These are phyloP conservation scores for Candida multigemmis DNA, from an alignment of 805 yeast species.

Conservation along the genomic window DNA sequence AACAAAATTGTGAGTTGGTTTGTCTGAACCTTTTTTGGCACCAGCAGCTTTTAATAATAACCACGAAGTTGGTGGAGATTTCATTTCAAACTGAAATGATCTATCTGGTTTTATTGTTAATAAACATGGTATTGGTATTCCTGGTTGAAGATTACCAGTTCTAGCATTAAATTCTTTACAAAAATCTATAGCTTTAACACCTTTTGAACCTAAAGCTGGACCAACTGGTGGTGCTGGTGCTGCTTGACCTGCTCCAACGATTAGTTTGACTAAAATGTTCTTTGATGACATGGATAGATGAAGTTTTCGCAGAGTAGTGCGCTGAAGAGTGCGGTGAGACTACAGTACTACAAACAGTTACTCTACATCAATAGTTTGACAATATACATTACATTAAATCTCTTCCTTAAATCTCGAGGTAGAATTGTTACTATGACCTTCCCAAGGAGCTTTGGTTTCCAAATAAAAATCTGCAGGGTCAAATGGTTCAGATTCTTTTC, in stretches of 20 bases:
- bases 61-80: conserved; percentile 89
- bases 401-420: conserved; percentile 11
- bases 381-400: conserved; percentile 1
- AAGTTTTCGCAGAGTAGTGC: too few species aligned
- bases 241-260: conserved; percentile 96
- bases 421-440: conserved; percentile 9
- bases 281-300: conserved; percentile 24
- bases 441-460: conserved; percentile 7
- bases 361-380: too few species aligned
- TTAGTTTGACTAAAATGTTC: conserved; percentile 70
- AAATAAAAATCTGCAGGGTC: conserved; percentile 6
- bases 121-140: conserved; percentile 82
- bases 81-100: conserved; percentile 75
- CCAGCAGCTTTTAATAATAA: conserved; percentile 76
- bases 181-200: conserved; percentile 96
- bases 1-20: conserved; percentile 48
- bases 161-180: conserved; percentile 98
- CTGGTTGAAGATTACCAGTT: conserved; percentile 79
- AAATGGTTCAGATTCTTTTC: conserved; percentile 3
- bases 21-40: conserved; percentile 68
- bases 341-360: too few species aligned
- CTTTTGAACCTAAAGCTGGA: conserved; percentile 96
- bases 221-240: conserved; percentile 99
- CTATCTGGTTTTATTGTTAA: conserved; percentile 90
- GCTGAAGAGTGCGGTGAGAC: too few species aligned